Evolutionary conservation across 768 basidiomycete genomes (phyloP).

Genomic region (Calvatia gigantea): DNA sequence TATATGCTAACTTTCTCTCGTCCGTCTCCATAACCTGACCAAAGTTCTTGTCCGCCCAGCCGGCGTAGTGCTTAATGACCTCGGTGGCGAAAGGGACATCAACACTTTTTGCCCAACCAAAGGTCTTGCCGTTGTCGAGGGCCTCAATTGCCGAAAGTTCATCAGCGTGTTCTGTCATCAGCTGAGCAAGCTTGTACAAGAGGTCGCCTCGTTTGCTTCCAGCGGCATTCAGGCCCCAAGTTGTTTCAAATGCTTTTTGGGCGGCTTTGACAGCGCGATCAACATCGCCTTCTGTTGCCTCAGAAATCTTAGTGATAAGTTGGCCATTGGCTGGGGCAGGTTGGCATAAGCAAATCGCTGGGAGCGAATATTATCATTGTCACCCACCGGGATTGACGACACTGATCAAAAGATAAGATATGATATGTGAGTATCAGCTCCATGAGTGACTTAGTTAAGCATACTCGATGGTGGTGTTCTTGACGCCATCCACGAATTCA

Average conservation of each 20-base stretch:
- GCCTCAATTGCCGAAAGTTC: constrained; percentile 52
- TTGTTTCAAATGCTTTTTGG: constrained; percentile 45
- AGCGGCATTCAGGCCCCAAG: constrained; percentile 62
- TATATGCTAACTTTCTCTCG: constrained; percentile 26
- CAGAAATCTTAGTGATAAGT: constrained; percentile 50
- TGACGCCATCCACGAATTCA: constrained; percentile 55
- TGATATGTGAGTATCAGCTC: background rate
- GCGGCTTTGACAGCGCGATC: constrained; percentile 71
- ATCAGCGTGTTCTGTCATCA: constrained; percentile 24
- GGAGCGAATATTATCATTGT: background rate
- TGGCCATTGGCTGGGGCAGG: constrained; percentile 54
- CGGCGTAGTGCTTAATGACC: constrained; percentile 72
- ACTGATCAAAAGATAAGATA: constrained; percentile 26
- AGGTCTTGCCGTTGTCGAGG: constrained; percentile 66
- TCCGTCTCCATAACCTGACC: constrained; percentile 64
- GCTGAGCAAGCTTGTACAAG: constrained; percentile 28
- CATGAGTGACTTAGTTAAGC: constrained; percentile 19
- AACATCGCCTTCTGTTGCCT: constrained; percentile 67
- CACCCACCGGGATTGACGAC: constrained; percentile 51
- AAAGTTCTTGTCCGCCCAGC: constrained; percentile 80
- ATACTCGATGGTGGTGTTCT: constrained; percentile 59
- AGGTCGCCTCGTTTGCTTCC: constrained; percentile 31
- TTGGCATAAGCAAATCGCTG: background rate
- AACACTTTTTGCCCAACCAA: constrained; percentile 36
- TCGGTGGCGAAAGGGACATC: constrained; percentile 48